A percentile compares a stretch with the other conserved stretches of the same genome.
Evolutionary conservation across 306 rosid species (phyloP).

Genomic region (Fragaria vesca): DNA sequence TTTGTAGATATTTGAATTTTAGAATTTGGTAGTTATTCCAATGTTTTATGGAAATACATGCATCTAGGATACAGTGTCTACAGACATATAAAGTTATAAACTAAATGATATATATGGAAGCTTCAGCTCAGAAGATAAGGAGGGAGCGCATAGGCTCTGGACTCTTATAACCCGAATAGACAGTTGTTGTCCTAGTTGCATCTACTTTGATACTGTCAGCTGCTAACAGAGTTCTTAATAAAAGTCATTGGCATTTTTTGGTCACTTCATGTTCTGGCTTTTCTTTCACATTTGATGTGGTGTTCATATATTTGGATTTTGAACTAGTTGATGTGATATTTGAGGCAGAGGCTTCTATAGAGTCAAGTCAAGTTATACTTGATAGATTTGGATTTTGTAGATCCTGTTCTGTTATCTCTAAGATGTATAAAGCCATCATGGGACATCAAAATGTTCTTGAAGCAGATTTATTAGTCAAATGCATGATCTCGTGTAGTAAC

Average conservation of each 20-base stretch:
- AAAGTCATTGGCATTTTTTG: not conserved
- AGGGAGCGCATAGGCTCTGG: too few species aligned
- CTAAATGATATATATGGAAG: too few species aligned
- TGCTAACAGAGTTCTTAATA: not conserved
- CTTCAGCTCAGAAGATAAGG: too few species aligned
- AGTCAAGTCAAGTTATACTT: not conserved
- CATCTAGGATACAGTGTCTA: too few species aligned
- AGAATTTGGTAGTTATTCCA: too few species aligned
- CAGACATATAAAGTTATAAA: too few species aligned
- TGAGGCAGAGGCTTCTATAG: not conserved
- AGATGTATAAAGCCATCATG: not conserved
- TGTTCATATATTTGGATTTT: not conserved
- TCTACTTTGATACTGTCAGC: not conserved
- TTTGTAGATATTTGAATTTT: too few species aligned
- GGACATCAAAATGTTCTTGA: not conserved
- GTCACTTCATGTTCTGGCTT: not conserved
- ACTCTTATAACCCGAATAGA: not conserved
- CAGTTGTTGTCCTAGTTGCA: not conserved
- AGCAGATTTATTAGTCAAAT: not conserved
- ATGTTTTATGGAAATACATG: too few species aligned
- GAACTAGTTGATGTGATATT: not conserved
- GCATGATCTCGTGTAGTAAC: not conserved
- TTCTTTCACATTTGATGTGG: not conserved
- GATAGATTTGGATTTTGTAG: not conserved
- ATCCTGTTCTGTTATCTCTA: not conserved